These are phyloP conservation scores for Diaporthe destruens DNA, from an alignment of 2,329 filamentous ascomycete species.

Conservation along the genomic window DNA sequence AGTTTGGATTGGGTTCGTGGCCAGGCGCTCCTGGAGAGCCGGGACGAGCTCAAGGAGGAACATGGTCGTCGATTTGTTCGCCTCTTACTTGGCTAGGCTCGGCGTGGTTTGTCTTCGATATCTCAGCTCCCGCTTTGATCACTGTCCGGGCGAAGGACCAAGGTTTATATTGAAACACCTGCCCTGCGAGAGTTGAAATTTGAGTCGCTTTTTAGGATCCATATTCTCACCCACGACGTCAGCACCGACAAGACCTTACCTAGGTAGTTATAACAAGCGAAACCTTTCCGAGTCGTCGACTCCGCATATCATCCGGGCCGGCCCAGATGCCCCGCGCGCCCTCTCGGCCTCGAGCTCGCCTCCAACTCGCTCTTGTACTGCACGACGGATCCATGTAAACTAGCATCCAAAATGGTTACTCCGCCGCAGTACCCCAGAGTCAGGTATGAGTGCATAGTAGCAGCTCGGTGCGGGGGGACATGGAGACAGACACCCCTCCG, in stretches of 20 bases:
- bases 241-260: background rate
- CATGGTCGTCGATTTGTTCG: background rate
- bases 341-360: background rate
- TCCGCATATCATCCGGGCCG: conserved; percentile 22
- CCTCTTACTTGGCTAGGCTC: background rate
- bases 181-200: background rate
- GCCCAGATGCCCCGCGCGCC: background rate
- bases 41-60: conserved; percentile 1
- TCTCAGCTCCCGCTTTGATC: background rate
- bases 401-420: conserved; percentile 9
- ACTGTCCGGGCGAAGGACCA: background rate
- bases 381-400: background rate
- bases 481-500: background rate
- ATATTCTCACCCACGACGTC: background rate
- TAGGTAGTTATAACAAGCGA: background rate
- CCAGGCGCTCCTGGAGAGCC: background rate
- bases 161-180: background rate
- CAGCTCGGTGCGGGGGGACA: conserved; percentile 10
- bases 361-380: background rate
- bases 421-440: conserved; percentile 13
- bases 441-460: too few species aligned
- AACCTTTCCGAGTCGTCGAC: background rate
- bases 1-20: conserved; percentile 11
- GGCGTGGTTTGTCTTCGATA: background rate
- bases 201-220: too few species aligned